A percentile compares a stretch with the other conserved stretches of the same genome.
phyloP scores from a whole-genome alignment of 768 basidiomycete genomes.

The Nidularia sp. region DNA sequence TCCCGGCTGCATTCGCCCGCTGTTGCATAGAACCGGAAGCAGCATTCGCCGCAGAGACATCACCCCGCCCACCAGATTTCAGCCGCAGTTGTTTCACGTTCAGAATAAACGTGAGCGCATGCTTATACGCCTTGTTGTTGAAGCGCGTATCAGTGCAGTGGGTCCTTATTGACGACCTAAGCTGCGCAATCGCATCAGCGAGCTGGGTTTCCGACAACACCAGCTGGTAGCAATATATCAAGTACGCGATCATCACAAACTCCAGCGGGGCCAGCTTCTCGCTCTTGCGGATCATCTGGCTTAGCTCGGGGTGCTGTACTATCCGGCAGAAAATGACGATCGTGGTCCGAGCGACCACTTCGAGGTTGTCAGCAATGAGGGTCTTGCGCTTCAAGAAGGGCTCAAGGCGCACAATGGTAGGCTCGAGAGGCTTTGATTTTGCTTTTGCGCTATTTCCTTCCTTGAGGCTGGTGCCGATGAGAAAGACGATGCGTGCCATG shows the following conservation, averaged over 20 bases:
- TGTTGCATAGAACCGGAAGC: background rate
- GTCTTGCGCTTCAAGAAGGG: slow-evolving; percentile 13
- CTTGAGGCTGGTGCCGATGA: slow-evolving; percentile 7
- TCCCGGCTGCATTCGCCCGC: background rate
- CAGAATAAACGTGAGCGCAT: background rate
- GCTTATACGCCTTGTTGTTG: slow-evolving; percentile 1
- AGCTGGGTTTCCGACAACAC: slow-evolving; percentile 2
- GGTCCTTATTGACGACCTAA: background rate
- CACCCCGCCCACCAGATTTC: background rate
- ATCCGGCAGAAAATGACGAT: slow-evolving; percentile 15
- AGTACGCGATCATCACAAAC: slow-evolving; percentile 15
- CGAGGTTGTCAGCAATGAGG: background rate
- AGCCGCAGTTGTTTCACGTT: background rate
- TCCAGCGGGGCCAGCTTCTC: slow-evolving; percentile 33
- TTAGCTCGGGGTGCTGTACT: slow-evolving; percentile 4
- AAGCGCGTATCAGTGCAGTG: background rate
- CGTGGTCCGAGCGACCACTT: slow-evolving; percentile 5
- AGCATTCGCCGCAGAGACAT: background rate
- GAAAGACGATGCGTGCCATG: slow-evolving; percentile 29
- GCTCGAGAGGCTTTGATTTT: slow-evolving; percentile 7
- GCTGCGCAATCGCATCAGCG: slow-evolving; percentile 3
- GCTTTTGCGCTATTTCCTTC: background rate
- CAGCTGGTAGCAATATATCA: slow-evolving; percentile 3
- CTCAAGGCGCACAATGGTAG: slow-evolving; percentile 16
- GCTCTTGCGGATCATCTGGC: slow-evolving; percentile 9